These are phyloP conservation scores for Cladophialophora carrionii DNA, from an alignment of 2,329 filamentous ascomycete genomes.

Conservation along the genomic window DNA sequence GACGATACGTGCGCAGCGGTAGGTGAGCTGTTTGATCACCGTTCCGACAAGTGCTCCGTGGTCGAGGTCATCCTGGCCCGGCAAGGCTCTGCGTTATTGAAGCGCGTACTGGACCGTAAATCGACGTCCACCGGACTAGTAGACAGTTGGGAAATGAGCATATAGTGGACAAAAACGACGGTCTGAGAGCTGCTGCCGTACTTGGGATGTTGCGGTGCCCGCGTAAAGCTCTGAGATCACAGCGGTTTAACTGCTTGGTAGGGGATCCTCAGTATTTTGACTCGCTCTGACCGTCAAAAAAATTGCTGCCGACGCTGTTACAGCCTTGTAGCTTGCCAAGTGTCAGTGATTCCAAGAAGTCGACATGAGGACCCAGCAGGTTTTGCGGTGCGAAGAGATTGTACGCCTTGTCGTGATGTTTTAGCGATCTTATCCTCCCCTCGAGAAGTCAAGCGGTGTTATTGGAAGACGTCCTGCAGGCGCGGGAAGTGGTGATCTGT, in stretches of 20 bases:
- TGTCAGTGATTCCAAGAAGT: not conserved
- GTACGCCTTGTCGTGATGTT: not conserved
- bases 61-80: conserved; percentile 3
- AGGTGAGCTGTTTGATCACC: not conserved
- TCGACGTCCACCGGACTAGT: not conserved
- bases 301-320: not conserved
- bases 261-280: not conserved
- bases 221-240: conserved; percentile 3
- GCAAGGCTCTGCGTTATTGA: conserved; percentile 1
- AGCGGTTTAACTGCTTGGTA: not conserved
- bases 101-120: not conserved
- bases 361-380: not conserved
- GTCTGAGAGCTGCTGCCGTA: not conserved
- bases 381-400: not conserved
- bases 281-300: not conserved
- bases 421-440: not conserved
- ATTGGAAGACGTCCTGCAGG: conserved; percentile 3
- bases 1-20: not conserved
- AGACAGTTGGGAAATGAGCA: not conserved
- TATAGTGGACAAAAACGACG: not conserved
- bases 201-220: not conserved
- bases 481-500: not conserved
- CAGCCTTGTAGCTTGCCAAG: not conserved
- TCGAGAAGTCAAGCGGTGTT: not conserved
- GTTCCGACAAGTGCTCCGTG: not conserved